Evolutionary conservation across 495 filamentous ascomycete species (phyloP).

Genomic region (Corynascus novoguineensis): DNA sequence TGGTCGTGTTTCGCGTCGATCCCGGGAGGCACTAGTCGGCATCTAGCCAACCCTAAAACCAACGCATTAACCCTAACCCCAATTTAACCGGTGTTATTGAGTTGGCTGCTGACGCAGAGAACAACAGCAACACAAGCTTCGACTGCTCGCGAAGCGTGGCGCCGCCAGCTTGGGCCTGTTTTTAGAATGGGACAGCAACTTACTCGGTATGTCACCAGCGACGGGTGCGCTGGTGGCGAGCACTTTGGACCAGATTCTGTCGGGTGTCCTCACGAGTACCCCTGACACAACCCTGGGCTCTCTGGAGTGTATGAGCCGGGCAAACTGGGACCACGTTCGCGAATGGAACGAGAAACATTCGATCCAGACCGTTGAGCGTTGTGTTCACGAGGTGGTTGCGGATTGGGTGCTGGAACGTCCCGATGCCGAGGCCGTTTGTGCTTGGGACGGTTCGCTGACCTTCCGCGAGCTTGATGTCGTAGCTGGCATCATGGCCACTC

Average conservation of each 20-base stretch:
- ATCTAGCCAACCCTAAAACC: slow-evolving; percentile 6
- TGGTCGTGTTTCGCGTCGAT: neutral
- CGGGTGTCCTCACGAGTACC: slow-evolving; percentile 9
- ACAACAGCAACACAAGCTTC: slow-evolving; percentile 15
- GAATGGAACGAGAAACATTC: slow-evolving; percentile 17
- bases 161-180: slow-evolving; percentile 10
- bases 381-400: slow-evolving; percentile 46
- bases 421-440: slow-evolving; percentile 30
- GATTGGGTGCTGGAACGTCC: slow-evolving; percentile 41
- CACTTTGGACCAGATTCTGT: slow-evolving; percentile 20
- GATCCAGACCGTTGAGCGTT: slow-evolving; percentile 23
- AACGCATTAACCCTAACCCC: neutral
- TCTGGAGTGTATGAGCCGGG: slow-evolving; percentile 18
- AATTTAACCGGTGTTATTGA: neutral
- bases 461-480: slow-evolving; percentile 47
- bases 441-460: slow-evolving; percentile 56
- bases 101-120: neutral
- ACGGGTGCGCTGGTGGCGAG: slow-evolving; percentile 22
- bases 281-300: slow-evolving; percentile 4
- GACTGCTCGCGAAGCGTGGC: slow-evolving; percentile 19
- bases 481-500: slow-evolving; percentile 33
- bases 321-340: slow-evolving; percentile 16
- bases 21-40: neutral
- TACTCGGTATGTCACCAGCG: slow-evolving; percentile 13
- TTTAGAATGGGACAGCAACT: slow-evolving; percentile 18